These are phyloP conservation scores for Davidsoniella neocaledoniae DNA, from an alignment of 2,329 filamentous ascomycete species.

Conservation along the genomic window DNA sequence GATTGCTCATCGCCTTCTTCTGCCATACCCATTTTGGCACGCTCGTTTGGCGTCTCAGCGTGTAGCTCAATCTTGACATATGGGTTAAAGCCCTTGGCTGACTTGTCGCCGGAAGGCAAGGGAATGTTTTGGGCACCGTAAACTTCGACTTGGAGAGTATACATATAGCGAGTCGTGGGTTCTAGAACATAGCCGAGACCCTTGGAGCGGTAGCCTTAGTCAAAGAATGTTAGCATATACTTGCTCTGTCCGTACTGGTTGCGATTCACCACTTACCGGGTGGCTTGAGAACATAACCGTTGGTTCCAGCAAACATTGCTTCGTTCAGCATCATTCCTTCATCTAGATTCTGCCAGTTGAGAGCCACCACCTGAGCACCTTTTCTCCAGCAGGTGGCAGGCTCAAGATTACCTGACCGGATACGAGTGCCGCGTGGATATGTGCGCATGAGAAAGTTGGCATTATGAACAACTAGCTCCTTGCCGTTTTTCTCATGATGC, in stretches of 20 bases:
- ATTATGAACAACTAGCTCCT: conserved; percentile 63
- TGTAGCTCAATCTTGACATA: conserved; percentile 78
- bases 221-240: neutral
- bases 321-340: conserved; percentile 93
- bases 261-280: conserved; percentile 28
- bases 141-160: conserved; percentile 57
- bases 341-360: conserved; percentile 89
- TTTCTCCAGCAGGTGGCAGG: conserved; percentile 74
- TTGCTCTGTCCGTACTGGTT: neutral
- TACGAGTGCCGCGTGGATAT: conserved; percentile 68
- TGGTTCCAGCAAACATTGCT: conserved; percentile 71
- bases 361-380: conserved; percentile 75
- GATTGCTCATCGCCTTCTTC: conserved; percentile 22
- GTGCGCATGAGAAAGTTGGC: conserved; percentile 67
- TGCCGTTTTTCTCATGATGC: conserved; percentile 32
- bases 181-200: conserved; percentile 5
- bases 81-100: conserved; percentile 46
- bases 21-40: conserved; percentile 20
- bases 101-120: conserved; percentile 37
- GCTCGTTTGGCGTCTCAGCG: conserved; percentile 46
- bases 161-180: conserved; percentile 31
- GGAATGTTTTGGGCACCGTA: conserved; percentile 63
- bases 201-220: conserved; percentile 20
- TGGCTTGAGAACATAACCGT: conserved; percentile 80
- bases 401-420: conserved; percentile 75